Evolutionary conservation across 495 filamentous ascomycete genomes (phyloP).

Genomic region (Penicillium longicatenatum): DNA sequence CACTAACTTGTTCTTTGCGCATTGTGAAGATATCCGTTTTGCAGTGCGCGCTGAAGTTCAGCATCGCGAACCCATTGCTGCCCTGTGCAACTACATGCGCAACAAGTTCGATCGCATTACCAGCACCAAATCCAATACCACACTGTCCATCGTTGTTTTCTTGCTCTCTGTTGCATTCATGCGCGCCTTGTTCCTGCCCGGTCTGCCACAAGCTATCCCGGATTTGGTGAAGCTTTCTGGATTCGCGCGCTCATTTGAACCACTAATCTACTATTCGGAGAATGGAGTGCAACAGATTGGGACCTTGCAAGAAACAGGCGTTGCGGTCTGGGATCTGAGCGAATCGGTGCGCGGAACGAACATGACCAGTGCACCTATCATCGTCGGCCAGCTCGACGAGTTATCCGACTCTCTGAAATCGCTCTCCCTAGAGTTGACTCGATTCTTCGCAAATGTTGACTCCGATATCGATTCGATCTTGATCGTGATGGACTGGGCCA

Average conservation of each 20-base stretch:
- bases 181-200: conserved; percentile 68
- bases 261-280: conserved; percentile 88
- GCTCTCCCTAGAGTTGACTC: conserved; percentile 76
- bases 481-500: conserved; percentile 93
- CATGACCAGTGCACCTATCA: conserved; percentile 83
- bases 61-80: conserved; percentile 82
- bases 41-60: conserved; percentile 82
- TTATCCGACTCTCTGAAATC: conserved; percentile 80
- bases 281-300: conserved; percentile 81
- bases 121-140: conserved; percentile 65
- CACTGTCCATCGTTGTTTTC: conserved; percentile 58
- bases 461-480: conserved; percentile 89
- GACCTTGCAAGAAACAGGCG: conserved; percentile 82
- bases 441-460: conserved; percentile 89
- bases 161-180: conserved; percentile 61
- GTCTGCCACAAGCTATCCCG: conserved; percentile 67
- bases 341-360: conserved; percentile 87
- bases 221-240: conserved; percentile 89
- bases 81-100: conserved; percentile 64
- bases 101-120: conserved; percentile 51
- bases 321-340: conserved; percentile 89
- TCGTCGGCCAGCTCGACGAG: conserved; percentile 80
- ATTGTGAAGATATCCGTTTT: conserved; percentile 76
- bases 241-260: conserved; percentile 86
- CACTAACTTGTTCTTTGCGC: conserved; percentile 36